A percentile compares a stretch with the other conserved stretches of the same genome.
These are phyloP conservation scores for Acidomyces sp. DNA, from an alignment of 495 filamentous ascomycete genomes.

Conservation along the genomic window DNA sequence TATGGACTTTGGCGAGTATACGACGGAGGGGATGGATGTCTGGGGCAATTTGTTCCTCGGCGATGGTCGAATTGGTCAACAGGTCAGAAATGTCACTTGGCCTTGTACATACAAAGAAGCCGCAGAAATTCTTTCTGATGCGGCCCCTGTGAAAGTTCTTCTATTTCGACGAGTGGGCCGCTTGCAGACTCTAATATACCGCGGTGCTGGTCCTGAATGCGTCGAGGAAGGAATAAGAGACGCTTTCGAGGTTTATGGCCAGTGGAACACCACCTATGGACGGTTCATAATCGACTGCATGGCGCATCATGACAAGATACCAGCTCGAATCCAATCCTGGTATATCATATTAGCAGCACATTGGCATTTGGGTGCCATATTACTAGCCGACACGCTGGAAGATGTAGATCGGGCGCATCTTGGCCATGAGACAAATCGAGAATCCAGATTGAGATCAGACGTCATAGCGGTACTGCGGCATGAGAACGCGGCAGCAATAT, in stretches of 20 bases:
- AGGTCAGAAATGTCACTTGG: slow-evolving; percentile 25
- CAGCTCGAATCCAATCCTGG: slow-evolving; percentile 37
- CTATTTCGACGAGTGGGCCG: slow-evolving; percentile 36
- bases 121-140: slow-evolving; percentile 30
- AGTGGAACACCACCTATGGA: slow-evolving; percentile 34
- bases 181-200: slow-evolving; percentile 32
- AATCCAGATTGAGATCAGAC: slow-evolving; percentile 20
- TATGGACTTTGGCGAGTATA: not conserved
- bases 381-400: slow-evolving; percentile 35
- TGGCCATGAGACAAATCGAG: slow-evolving; percentile 20
- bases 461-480: slow-evolving; percentile 26
- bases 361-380: slow-evolving; percentile 36
- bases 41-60: slow-evolving; percentile 32
- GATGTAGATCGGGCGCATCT: slow-evolving; percentile 27
- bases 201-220: slow-evolving; percentile 1
- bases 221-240: slow-evolving; percentile 31
- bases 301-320: slow-evolving; percentile 30
- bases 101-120: slow-evolving; percentile 35
- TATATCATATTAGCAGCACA: slow-evolving; percentile 35
- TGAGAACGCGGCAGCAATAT: slow-evolving; percentile 27
- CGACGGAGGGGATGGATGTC: slow-evolving; percentile 1
- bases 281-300: slow-evolving; percentile 35
- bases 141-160: slow-evolving; percentile 37
- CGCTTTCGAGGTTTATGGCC: slow-evolving; percentile 30
- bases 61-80: slow-evolving; percentile 13